Base-by-base conservation (phyloP, 495 filamentous ascomycete genomes). In the Venustampulla echinocandica region DNA sequence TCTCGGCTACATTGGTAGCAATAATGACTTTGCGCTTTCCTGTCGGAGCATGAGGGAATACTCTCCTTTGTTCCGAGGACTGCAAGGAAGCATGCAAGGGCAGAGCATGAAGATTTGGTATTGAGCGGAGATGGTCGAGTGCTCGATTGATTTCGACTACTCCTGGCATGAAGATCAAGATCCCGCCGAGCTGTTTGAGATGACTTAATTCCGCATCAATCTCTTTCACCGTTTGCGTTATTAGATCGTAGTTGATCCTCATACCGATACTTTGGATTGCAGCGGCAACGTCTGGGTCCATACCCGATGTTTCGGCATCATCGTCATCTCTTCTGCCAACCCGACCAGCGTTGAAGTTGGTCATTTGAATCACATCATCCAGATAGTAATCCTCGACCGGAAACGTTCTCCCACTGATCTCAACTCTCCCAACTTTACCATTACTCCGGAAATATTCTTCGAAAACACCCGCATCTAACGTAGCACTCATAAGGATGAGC, bases 401-500 rank as follows among this genome's bases (percentile, higher is more conserved):
- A 61, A 81, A 89, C 19, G 90, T 97, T 35, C 92, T 75, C 13
- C 92, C 92, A 35, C 82, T 71, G 46, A 98, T 96, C 61, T 92
- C 83, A 10, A 97, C 80, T 45, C 77, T 49, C 1, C 82, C 85
- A 46, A 96, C 89, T 21, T 77, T 69, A 7, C 68, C 65, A 15
- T 74, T 69, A 9, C 73, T 75, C 11, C 75, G 76, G 61, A 98
- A 97, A 63, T 98, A 98, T 27, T 74, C 67, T 46, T 79, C 79
- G 63, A 97, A 98, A 3, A 90, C 78, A 2, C 77, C 73, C 9
- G 93, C 90, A 64, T 98, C 92, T 2, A 98, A 77, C 5, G 92
- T 98, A 10, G 92, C 92, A 61, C 87, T 94, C 93, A 98, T 98
- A n/a, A 98, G 70, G 28, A 98, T 81, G 32, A 98, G 79, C 64